Percentiles rank a stretch among this genome's conserved stretches.
Evolutionary conservation across 257 asterid genomes (phyloP).

Genomic region (Eucommia ulmoides): DNA sequence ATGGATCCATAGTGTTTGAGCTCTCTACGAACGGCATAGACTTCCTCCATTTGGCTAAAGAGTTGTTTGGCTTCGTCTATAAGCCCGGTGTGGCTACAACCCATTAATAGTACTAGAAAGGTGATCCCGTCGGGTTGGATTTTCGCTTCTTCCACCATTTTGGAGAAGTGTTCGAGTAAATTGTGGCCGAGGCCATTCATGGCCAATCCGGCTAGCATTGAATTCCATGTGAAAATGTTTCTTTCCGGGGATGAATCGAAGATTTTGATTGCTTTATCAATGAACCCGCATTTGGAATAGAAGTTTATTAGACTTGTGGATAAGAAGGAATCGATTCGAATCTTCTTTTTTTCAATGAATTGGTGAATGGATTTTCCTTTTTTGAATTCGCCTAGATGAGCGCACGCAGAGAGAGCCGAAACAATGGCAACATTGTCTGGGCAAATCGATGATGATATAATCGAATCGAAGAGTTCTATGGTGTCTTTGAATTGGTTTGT

Average conservation of each 20-base stretch:
- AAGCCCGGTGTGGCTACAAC: conserved; percentile 85
- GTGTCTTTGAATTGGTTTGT: conserved; percentile 35
- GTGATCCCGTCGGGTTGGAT: conserved; percentile 66
- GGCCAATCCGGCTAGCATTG: conserved; percentile 74
- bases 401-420: conserved; percentile 70
- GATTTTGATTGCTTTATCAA: conserved; percentile 41
- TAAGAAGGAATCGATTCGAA: conserved; percentile 37
- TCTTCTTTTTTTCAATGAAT: conserved; percentile 19
- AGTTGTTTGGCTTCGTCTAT: conserved; percentile 37
- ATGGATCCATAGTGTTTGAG: conserved; percentile 87
- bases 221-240: conserved; percentile 63
- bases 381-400: conserved; percentile 56
- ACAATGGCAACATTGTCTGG: conserved; percentile 53
- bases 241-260: conserved; percentile 26
- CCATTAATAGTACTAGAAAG: conserved; percentile 50
- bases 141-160: conserved; percentile 38
- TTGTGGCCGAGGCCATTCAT: conserved; percentile 50
- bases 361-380: conserved; percentile 53
- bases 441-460: conserved; percentile 22
- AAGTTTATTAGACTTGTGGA: conserved; percentile 74
- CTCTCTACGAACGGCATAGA: conserved; percentile 47
- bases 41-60: conserved; percentile 52
- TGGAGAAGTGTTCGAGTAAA: conserved; percentile 38
- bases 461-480: conserved; percentile 41
- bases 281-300: conserved; percentile 68